Conservation (phyloP, 1,139 yeast genomes). For the Nadsonia starkeyi-henricii region DNA sequence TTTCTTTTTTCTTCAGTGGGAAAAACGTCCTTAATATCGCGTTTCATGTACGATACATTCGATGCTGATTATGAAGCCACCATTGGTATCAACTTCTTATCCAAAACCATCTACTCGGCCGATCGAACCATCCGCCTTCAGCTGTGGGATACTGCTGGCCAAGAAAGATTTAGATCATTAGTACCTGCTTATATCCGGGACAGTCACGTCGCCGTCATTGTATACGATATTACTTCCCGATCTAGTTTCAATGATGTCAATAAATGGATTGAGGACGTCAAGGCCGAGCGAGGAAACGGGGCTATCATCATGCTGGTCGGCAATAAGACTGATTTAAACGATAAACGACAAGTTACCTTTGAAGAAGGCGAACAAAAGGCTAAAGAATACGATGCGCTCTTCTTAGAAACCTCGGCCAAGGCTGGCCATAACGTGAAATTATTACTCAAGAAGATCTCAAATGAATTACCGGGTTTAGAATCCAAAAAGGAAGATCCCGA, state of each 20-base stretch:
- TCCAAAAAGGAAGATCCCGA: slow-evolving; percentile 22
- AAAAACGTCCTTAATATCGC: slow-evolving; percentile 83
- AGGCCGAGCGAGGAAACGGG: slow-evolving; percentile 56
- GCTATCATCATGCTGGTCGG: slow-evolving; percentile 68
- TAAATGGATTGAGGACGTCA: slow-evolving; percentile 80
- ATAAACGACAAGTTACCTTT: slow-evolving; percentile 62
- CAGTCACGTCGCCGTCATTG: slow-evolving; percentile 92
- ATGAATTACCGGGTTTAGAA: slow-evolving; percentile 76
- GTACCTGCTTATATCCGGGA: slow-evolving; percentile 93
- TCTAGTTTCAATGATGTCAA: slow-evolving; percentile 63
- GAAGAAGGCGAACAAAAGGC: slow-evolving; percentile 75
- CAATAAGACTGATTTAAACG: slow-evolving; percentile 58
- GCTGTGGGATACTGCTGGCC: slow-evolving; percentile 99
- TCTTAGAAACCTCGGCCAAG: slow-evolving; percentile 88
- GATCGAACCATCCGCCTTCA: slow-evolving; percentile 59
- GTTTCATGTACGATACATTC: slow-evolving; percentile 97
- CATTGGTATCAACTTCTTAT: slow-evolving; percentile 83
- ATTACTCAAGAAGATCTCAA: slow-evolving; percentile 81
- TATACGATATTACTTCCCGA: slow-evolving; percentile 70
- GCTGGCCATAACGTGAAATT: slow-evolving; percentile 88
- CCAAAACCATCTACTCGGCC: slow-evolving; percentile 53
- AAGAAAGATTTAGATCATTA: slow-evolving; percentile 86
- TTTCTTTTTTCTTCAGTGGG: slow-evolving; percentile 36
- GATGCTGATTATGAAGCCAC: slow-evolving; percentile 86
- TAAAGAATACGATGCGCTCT: slow-evolving; percentile 62